Percentiles rank a stretch among this genome's conserved stretches.
Evolutionary conservation across 2,329 filamentous ascomycete species (phyloP).

Genomic region (Trichoderma polysporum): DNA sequence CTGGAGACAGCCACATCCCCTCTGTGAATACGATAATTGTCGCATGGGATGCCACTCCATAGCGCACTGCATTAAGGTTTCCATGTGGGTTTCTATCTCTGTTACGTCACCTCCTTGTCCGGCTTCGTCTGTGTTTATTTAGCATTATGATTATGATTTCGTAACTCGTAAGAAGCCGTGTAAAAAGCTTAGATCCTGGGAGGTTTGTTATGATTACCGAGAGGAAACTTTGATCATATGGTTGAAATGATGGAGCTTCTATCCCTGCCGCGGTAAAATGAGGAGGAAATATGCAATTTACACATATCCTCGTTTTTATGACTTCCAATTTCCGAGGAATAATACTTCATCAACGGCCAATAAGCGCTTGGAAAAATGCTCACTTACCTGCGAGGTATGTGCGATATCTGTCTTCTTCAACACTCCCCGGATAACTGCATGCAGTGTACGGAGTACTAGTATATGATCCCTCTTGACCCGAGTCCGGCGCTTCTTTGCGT

Average conservation of each 20-base stretch:
- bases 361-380: conserved; percentile 4
- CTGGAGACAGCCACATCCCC: conserved; percentile 5
- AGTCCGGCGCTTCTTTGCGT: conserved; percentile 4
- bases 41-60: conserved; percentile 16
- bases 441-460: background rate
- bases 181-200: background rate
- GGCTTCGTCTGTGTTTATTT: background rate
- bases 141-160: background rate
- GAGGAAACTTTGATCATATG: background rate
- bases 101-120: conserved; percentile 12
- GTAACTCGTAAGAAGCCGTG: background rate
- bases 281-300: conserved; percentile 6
- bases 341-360: background rate
- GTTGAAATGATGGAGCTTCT: conserved; percentile 1
- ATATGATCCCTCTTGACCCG: background rate
- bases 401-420: background rate
- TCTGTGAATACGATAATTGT: conserved; percentile 16
- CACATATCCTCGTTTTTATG: conserved; percentile 7
- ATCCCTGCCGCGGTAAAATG: conserved; percentile 6
- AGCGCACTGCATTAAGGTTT: conserved; percentile 12
- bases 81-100: background rate
- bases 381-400: background rate
- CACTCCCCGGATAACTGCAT: conserved; percentile 1
- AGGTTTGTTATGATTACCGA: background rate
- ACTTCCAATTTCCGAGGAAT: conserved; percentile 9